Percentiles rank a stretch among this genome's conserved stretches.
phyloP scores from a whole-genome alignment of 768 basidiomycete species.

The Suillus luteus region DNA sequence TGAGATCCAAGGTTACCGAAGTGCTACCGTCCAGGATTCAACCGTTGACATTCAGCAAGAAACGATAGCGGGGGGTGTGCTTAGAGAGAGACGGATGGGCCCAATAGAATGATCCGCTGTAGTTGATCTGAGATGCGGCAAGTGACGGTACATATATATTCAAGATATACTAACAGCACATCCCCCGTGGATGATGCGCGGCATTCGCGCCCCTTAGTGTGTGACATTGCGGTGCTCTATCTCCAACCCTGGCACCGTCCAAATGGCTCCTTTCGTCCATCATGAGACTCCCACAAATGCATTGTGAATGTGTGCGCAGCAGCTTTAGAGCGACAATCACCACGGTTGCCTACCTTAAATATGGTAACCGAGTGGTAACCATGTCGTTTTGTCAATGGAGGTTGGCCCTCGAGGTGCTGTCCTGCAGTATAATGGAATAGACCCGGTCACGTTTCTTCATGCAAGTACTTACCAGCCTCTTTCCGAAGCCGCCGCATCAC shows the following conservation, averaged over 20 bases:
- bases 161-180: slow-evolving; percentile 13
- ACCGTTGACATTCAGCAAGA: neutral
- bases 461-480: slow-evolving; percentile 18
- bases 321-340: slow-evolving; percentile 34
- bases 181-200: slow-evolving; percentile 15
- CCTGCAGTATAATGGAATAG: slow-evolving; percentile 26
- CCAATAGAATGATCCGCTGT: slow-evolving; percentile 29
- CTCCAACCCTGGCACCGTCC: slow-evolving; percentile 18
- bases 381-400: slow-evolving; percentile 19
- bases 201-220: slow-evolving; percentile 24
- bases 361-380: slow-evolving; percentile 32
- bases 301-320: slow-evolving; percentile 34
- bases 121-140: slow-evolving; percentile 24
- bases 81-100: neutral
- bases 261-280: slow-evolving; percentile 14
- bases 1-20: slow-evolving; percentile 3
- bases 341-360: slow-evolving; percentile 27
- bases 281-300: slow-evolving; percentile 14
- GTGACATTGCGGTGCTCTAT: slow-evolving; percentile 21
- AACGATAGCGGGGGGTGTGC: neutral
- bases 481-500: slow-evolving; percentile 23
- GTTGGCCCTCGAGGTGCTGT: slow-evolving; percentile 19
- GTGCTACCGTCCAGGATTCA: neutral
- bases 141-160: slow-evolving; percentile 8
- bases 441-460: slow-evolving; percentile 31